Evolutionary conservation across 768 basidiomycete genomes (phyloP), one percentile per base, ranked within the genome.

Genomic region (Trichaptum fuscoviolaceum): DNA sequence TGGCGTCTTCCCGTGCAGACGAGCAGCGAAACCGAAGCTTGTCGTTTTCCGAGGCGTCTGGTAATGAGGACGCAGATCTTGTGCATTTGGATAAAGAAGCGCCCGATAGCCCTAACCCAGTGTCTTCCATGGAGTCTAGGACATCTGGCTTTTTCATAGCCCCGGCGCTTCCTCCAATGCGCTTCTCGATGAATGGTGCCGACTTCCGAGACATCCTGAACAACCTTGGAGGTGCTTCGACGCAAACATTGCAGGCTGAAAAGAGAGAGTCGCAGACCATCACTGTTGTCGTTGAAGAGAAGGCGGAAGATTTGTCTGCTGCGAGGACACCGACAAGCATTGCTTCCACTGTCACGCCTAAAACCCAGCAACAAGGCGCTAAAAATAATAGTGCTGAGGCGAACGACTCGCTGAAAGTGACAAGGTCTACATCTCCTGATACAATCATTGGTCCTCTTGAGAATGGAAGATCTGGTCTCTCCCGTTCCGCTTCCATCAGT

Each of bases 81-180:
- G 20, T 52, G 12, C 42, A 52, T 52, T 52, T 52, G 42, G 42
- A 12, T 3, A 12, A 20, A 10, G 77, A 81, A 34, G 65, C 72
- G 12, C 81, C 82, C 63, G 79, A 77, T 62, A 75, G 75, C 63
- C 82, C 80, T 2, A 83, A 84, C 24, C 82, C 83, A 24, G 68
- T 77, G 66, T 77, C 78, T 58, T 35, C 68, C 57, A 42, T 65
- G 27, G 71, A 67, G 66, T 70, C 68, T 66, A 84, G 82, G 58
- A 86, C 84, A 12, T 87, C 89, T 8, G 81, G 90, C 7, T 93
- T 93, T 23, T 91, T 90, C 74, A 92, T 93, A 62, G 91, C 92
- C 0, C 94, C 95, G 52, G 91, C 93, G 2, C 80, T 95, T 30
- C 94, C 94, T 2, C 93, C 93, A 0, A 95, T 96, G 72, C 87